Percentiles rank a stretch among this genome's conserved stretches.
These are phyloP conservation scores for Gamsiella multidivaricata DNA, from an alignment of 192 early-diverging fungal genomes.

Conservation along the genomic window DNA sequence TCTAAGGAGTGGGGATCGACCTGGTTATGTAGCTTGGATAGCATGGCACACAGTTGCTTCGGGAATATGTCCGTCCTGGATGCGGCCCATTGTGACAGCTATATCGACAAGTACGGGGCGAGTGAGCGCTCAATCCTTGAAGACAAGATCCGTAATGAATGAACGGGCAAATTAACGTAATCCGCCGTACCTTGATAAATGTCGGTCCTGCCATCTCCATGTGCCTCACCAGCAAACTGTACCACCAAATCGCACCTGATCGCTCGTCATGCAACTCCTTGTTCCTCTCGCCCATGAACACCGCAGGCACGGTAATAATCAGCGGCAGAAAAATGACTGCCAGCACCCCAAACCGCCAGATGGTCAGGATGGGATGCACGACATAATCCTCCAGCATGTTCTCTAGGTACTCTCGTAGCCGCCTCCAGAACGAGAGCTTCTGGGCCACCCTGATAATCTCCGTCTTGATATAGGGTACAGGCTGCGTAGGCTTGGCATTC, in stretches of 20 bases:
- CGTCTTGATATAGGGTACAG: slow-evolving; percentile 31
- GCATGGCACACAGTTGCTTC: slow-evolving; percentile 73
- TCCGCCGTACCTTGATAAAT: slow-evolving; percentile 84
- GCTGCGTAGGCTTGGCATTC: slow-evolving; percentile 3
- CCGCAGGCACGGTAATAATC: slow-evolving; percentile 63
- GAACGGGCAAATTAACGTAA: background rate
- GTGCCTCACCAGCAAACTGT: slow-evolving; percentile 76
- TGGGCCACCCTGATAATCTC: slow-evolving; percentile 21
- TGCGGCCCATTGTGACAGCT: slow-evolving; percentile 94
- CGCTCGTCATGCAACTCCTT: slow-evolving; percentile 62
- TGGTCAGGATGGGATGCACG: slow-evolving; percentile 62
- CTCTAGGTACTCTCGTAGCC: slow-evolving; percentile 32
- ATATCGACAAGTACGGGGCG: background rate
- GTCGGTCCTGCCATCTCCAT: slow-evolving; percentile 93
- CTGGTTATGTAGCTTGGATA: slow-evolving; percentile 85
- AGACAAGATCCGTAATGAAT: background rate
- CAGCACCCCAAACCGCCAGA: slow-evolving; percentile 71
- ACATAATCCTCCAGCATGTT: slow-evolving; percentile 60
- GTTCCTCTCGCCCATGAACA: slow-evolving; percentile 64
- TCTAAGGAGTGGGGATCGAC: slow-evolving; percentile 81
- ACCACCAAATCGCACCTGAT: slow-evolving; percentile 85
- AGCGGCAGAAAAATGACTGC: slow-evolving; percentile 79
- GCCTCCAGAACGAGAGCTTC: slow-evolving; percentile 25
- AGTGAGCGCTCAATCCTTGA: background rate
- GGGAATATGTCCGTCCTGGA: slow-evolving; percentile 91